These are phyloP conservation scores for Climacium dendroides DNA, from an alignment of 225 moss, liverwort and hornwort species.

Conservation along the genomic window DNA sequence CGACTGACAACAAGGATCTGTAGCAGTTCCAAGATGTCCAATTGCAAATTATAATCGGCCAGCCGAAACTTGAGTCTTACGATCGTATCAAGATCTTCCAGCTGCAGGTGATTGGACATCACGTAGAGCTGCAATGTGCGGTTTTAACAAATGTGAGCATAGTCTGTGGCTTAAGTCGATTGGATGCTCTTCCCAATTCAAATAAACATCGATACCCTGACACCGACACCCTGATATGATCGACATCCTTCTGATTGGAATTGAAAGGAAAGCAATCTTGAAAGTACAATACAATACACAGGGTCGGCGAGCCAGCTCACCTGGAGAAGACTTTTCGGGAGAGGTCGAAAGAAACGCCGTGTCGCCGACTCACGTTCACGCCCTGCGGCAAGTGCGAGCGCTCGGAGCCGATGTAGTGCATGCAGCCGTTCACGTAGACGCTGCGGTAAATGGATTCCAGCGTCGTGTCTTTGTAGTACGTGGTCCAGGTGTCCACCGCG, in stretches of 20 bases:
- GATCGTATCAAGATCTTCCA: background rate
- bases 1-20: background rate
- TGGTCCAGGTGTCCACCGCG: background rate
- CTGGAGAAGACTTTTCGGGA: background rate
- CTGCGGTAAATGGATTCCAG: constrained; percentile 11
- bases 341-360: constrained; percentile 9
- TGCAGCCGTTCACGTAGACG: constrained; percentile 11
- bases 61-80: background rate
- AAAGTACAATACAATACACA: background rate
- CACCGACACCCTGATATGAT: background rate
- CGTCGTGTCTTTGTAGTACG: background rate
- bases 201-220: too few species aligned
- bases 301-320: background rate
- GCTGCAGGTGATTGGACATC: background rate
- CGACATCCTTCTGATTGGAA: background rate
- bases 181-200: background rate
- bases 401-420: constrained; percentile 18
- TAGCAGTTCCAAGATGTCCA: background rate
- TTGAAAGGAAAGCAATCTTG: background rate
- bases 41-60: background rate
- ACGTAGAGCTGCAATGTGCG: background rate
- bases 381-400: background rate
- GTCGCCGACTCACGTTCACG: background rate
- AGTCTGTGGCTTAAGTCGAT: background rate
- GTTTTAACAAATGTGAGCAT: background rate